Base-by-base conservation (phyloP, 2,329 filamentous ascomycete genomes). In the Penicillium sp. region DNA sequence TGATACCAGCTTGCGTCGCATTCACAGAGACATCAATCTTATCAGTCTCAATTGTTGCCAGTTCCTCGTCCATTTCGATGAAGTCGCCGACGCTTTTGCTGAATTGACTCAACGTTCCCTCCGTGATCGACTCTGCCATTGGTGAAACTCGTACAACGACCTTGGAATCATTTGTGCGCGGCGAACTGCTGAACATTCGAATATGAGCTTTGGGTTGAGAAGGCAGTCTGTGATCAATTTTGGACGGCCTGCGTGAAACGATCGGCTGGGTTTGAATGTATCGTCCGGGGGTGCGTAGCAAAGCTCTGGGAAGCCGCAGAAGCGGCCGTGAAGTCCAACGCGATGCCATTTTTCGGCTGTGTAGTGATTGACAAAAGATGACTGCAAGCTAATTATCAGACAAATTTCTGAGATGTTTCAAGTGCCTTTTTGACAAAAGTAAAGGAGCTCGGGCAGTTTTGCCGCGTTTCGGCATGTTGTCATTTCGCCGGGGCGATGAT, bases 11-110 rank as follows among this genome's bases (percentile, higher is more conserved):
- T 67, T 92, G 86, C 7, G 92, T 90, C n/a, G 92, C 91, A 75
- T 96, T 96, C 69, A 97, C 91, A 22, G 92, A 87, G 38, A 97
- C 90, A 74, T 96, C 92, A 71, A 96, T 96, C 86, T 97, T 97
- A 83, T 97, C 92, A 8, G 92, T 97, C 78, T 97, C 92, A 69
- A 97, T 97, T 43, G 92, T 96, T 24, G 92, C 92, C 73, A 97
- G 91, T 75, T 97, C 92, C 77, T 97, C 92, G 71, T 97, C 92
- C 68, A 87, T 86, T 78, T 94, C 90, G 49, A 97, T 91, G 67
- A 86, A 91, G 71, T 97, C 92, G 69, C 92, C 92, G 64, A 96
- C 80, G 76, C 91, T 78, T 78, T 96, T 96, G 71, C 83, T 87
- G 81, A 91, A 96, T 71, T 94, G 90, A 78, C 94, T 96, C 67